Evolutionary conservation across 2,329 filamentous ascomycete genomes (phyloP).

Genomic region (Graphilbum fragrans): DNA sequence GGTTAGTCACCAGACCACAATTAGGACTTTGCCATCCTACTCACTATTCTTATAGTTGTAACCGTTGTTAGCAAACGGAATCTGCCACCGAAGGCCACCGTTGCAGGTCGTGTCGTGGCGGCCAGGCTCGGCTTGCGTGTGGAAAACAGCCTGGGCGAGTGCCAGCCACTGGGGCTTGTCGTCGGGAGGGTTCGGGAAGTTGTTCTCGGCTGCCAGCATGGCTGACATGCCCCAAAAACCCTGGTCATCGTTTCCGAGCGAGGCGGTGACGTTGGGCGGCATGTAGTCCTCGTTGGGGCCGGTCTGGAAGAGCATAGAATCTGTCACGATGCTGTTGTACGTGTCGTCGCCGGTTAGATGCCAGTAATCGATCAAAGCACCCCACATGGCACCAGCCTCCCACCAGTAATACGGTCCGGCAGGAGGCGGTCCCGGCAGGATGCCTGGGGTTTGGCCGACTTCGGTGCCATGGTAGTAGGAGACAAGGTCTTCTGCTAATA

Average conservation of each 20-base stretch:
- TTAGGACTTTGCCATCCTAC: background rate
- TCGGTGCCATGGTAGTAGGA: constrained; percentile 19
- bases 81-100: constrained; percentile 57
- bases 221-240: constrained; percentile 46
- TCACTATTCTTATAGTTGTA: constrained; percentile 49
- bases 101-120: constrained; percentile 44
- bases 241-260: constrained; percentile 47
- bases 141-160: constrained; percentile 46
- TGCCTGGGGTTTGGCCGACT: constrained; percentile 16
- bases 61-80: constrained; percentile 48
- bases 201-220: constrained; percentile 42
- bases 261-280: constrained; percentile 30
- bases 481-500: constrained; percentile 18
- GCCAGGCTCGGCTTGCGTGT: constrained; percentile 30
- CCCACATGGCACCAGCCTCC: constrained; percentile 18
- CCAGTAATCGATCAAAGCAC: constrained; percentile 26
- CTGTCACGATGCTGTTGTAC: constrained; percentile 34
- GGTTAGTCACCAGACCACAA: background rate
- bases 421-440: constrained; percentile 19
- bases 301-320: constrained; percentile 32
- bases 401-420: constrained; percentile 24
- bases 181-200: constrained; percentile 31
- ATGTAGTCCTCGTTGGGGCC: constrained; percentile 35
- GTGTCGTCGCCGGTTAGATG: constrained; percentile 30
- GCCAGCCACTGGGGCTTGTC: constrained; percentile 34